These are phyloP conservation scores for Rhododendron henanense DNA, from an alignment of 148 eudicot genomes.

Conservation along the genomic window DNA sequence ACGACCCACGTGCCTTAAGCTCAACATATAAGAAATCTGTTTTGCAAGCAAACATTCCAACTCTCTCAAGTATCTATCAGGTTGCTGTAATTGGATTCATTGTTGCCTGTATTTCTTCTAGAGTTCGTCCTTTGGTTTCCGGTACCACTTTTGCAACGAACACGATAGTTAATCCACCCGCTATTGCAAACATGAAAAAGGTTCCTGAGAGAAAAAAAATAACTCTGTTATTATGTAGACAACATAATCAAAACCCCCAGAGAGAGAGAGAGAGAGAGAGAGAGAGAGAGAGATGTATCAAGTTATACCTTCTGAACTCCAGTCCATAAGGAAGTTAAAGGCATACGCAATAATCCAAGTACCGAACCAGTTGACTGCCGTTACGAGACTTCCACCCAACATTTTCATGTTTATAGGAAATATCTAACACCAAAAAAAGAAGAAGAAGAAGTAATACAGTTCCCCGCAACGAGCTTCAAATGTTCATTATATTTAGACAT, in stretches of 20 bases:
- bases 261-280: constrained; percentile 7
- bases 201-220: constrained; percentile 47
- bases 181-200: constrained; percentile 50
- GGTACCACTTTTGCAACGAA: constrained; percentile 75
- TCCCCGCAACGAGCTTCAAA: not conserved
- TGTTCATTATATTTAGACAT: not conserved
- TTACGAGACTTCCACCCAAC: constrained; percentile 78
- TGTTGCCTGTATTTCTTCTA: constrained; percentile 87
- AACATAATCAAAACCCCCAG: not conserved
- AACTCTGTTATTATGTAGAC: not conserved
- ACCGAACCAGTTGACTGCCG: constrained; percentile 71
- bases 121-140: constrained; percentile 86
- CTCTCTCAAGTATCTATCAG: not conserved
- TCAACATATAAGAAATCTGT: not conserved
- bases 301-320: constrained; percentile 67
- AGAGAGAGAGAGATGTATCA: constrained; percentile 1
- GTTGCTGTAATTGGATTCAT: constrained; percentile 29
- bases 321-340: constrained; percentile 66
- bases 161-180: constrained; percentile 50
- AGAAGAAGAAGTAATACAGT: not conserved
- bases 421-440: constrained; percentile 42
- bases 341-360: constrained; percentile 73
- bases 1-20: not conserved
- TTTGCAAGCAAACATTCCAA: not conserved
- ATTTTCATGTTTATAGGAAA: constrained; percentile 89